Percentiles rank a stretch among this genome's conserved stretches.
These are phyloP conservation scores for Thozetella sp. DNA, from an alignment of 495 filamentous ascomycete genomes.

Conservation along the genomic window DNA sequence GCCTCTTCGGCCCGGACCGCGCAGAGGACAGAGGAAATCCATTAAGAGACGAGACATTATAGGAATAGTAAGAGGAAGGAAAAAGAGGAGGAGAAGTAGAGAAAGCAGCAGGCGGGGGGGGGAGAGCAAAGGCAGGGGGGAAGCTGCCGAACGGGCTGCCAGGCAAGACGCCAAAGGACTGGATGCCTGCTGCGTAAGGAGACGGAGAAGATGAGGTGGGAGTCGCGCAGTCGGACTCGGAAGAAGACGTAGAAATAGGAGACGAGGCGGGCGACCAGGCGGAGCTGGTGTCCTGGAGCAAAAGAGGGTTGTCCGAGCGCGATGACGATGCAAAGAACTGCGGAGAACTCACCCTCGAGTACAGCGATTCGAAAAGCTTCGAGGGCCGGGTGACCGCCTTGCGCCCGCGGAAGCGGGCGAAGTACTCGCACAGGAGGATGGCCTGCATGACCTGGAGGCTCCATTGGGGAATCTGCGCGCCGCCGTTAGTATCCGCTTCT, in stretches of 20 bases:
- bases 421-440: constrained; percentile 57
- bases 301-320: constrained; percentile 17
- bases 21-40: constrained; percentile 7
- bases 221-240: constrained; percentile 23
- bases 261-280: constrained; percentile 33
- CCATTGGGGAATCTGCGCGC: constrained; percentile 38
- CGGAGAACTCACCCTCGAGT: constrained; percentile 48
- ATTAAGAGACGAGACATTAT: constrained; percentile 10
- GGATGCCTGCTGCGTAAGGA: constrained; percentile 6
- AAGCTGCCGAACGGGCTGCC: constrained; percentile 20
- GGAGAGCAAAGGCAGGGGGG: constrained; percentile 15
- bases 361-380: constrained; percentile 50
- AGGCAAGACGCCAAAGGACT: constrained; percentile 16
- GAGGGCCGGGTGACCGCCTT: constrained; percentile 43
- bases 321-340: constrained; percentile 28
- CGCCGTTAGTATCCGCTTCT: neutral
- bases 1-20: constrained; percentile 3
- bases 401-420: constrained; percentile 52
- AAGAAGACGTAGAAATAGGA: constrained; percentile 27
- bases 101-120: constrained; percentile 19
- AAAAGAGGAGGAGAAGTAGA: constrained; percentile 1
- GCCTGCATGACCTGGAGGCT: constrained; percentile 53
- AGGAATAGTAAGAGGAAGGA: neutral
- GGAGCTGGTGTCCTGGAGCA: constrained; percentile 34
- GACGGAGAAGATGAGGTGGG: constrained; percentile 19